Evolutionary conservation across 2,329 filamentous ascomycete species (phyloP).

Genomic region (Thelonectria discophora): DNA sequence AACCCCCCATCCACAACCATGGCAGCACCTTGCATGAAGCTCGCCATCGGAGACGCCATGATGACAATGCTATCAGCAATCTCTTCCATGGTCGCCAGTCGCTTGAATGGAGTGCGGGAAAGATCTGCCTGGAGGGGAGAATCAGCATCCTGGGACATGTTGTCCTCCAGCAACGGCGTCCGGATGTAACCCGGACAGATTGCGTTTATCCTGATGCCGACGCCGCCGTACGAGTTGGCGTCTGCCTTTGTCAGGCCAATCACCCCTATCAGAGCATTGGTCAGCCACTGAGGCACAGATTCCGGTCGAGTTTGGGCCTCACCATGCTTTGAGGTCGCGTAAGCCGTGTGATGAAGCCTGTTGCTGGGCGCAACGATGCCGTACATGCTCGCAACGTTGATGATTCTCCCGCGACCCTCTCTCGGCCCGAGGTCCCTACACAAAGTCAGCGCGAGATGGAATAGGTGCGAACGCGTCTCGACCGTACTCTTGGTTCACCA

Average conservation of each 20-base stretch:
- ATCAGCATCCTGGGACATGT: slow-evolving; percentile 37
- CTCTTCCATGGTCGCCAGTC: slow-evolving; percentile 59
- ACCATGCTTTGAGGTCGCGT: slow-evolving; percentile 62
- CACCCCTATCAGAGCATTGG: slow-evolving; percentile 42
- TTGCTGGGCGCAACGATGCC: slow-evolving; percentile 54
- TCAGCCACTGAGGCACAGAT: neutral
- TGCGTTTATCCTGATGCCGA: slow-evolving; percentile 66
- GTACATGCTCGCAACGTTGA: slow-evolving; percentile 64
- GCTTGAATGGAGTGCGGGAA: slow-evolving; percentile 56
- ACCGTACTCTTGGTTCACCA: slow-evolving; percentile 59
- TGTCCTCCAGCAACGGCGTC: slow-evolving; percentile 50
- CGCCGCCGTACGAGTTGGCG: slow-evolving; percentile 59
- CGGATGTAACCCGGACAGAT: slow-evolving; percentile 64
- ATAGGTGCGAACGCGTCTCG: neutral
- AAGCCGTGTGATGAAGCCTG: slow-evolving; percentile 54
- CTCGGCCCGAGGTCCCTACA: slow-evolving; percentile 48
- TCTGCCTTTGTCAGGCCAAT: slow-evolving; percentile 64
- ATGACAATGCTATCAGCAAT: slow-evolving; percentile 63
- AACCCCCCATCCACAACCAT: slow-evolving; percentile 59
- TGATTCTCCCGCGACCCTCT: slow-evolving; percentile 59
- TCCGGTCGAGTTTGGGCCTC: neutral
- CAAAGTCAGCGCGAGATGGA: slow-evolving; percentile 4
- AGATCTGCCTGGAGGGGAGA: slow-evolving; percentile 51
- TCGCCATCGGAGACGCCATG: slow-evolving; percentile 60
- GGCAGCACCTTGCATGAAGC: slow-evolving; percentile 60